Conservation (phyloP, 176 grass and related monocot species). For the Juncus inflexus region DNA sequence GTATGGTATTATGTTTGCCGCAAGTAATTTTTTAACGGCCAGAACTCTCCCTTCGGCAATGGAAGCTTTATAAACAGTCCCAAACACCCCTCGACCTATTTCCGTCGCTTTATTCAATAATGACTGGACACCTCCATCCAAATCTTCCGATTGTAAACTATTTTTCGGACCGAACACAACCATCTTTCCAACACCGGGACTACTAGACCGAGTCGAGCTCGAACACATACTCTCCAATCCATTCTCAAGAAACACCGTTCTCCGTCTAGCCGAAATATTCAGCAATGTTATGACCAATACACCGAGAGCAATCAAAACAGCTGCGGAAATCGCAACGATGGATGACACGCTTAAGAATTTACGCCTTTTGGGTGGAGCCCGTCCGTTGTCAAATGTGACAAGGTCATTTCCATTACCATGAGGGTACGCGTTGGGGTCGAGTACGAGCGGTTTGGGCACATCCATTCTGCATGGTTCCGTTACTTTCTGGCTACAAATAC, state of each 20-base stretch:
- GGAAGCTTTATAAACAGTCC: conserved; percentile 57
- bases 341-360: conserved; percentile 74
- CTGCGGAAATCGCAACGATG: conserved; percentile 78
- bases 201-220: conserved; percentile 27
- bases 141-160: conserved; percentile 68
- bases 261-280: conserved; percentile 59
- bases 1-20: conserved; percentile 45
- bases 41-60: conserved; percentile 45
- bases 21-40: conserved; percentile 58
- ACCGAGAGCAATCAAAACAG: conserved; percentile 49
- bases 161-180: conserved; percentile 57
- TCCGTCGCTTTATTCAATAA: conserved; percentile 72
- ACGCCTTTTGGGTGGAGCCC: conserved; percentile 21
- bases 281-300: conserved; percentile 64
- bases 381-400: conserved; percentile 5
- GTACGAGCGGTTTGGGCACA: conserved; percentile 85
- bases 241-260: conserved; percentile 32
- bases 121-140: conserved; percentile 55
- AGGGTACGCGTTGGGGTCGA: conserved; percentile 72
- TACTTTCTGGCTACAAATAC: conserved; percentile 81
- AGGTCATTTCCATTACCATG: conserved; percentile 34
- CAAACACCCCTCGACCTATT: conserved; percentile 55
- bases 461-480: conserved; percentile 74
- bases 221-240: conserved; percentile 55
- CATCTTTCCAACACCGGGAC: conserved; percentile 63